Base-by-base conservation (phyloP, 768 basidiomycete species). In the Xerocomellus intermedius region DNA sequence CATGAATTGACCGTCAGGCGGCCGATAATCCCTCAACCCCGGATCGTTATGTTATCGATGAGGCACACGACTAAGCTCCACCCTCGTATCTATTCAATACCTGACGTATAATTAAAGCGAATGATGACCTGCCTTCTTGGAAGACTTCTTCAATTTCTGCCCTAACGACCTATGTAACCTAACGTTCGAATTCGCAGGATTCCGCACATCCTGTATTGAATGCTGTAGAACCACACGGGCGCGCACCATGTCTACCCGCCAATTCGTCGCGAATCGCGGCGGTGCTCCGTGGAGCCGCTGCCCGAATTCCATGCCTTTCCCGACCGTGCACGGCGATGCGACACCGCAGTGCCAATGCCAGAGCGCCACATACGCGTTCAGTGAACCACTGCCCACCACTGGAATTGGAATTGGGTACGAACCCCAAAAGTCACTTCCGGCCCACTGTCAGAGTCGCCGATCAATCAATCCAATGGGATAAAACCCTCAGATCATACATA, bases 211-310 rank as follows among this genome's bases (percentile, higher is more conserved):
- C 42, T 33, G 12, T 42, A 17, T 49, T 32, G 12, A 30, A 42
- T 28, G 10, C 46, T 43, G 32, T 55, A 46, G 43, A 50, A 46
- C 42, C 50, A 24, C 16, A 9, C 37, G 19, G 17, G 26, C 17
- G 30, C 32, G 12, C 37, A 24, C 37, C 33, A 10, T 41, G 37
- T 42, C 62, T 12, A 24, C 46, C 42, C 50, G 14, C n/a, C 36
- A 12, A 3, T 28, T 33, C 38, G 26, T 54, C 52, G 50, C 55
- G 58, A 61, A 66, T 68, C 61, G 28, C 36, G 38, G 47, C 43
- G 44, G 50, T 50, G 4, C 42, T 57, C 63, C 65, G 54, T 62
- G 42, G 32, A 52, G 28, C 52, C 14, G 38, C 52, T 41, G 32
- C 48, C 50, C 52, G 37, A 43, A 38, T 10, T 16, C 30, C 26